Conservation (phyloP, 805 yeast genomes). For the Lipomyces anomalus region DNA sequence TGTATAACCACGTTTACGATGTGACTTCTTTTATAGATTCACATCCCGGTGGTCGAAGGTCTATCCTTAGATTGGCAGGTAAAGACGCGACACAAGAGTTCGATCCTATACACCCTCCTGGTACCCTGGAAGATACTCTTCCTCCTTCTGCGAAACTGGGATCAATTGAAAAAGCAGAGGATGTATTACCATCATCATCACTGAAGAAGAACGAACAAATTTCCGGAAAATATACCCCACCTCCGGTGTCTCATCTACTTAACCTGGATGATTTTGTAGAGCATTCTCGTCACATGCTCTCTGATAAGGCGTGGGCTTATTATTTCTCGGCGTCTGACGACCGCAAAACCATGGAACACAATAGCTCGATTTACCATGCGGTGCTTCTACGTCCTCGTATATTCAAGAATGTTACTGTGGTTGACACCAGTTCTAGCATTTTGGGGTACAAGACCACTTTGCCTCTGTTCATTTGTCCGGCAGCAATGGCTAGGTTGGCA, state of each 20-base stretch:
- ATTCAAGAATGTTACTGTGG: slow-evolving; percentile 36
- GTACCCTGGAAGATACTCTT: slow-evolving; percentile 28
- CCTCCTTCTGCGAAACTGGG: slow-evolving; percentile 16
- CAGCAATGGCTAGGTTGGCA: slow-evolving; percentile 43
- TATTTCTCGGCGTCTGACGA: slow-evolving; percentile 50
- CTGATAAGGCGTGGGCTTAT: slow-evolving; percentile 79
- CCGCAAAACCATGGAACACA: slow-evolving; percentile 42
- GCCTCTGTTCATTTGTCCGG: slow-evolving; percentile 48
- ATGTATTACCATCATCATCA: neutral
- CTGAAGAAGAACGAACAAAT: slow-evolving; percentile 2
- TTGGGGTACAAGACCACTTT: slow-evolving; percentile 41
- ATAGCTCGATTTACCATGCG: slow-evolving; percentile 39
- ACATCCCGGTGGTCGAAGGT: slow-evolving; percentile 48
- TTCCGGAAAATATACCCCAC: slow-evolving; percentile 4
- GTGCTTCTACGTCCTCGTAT: slow-evolving; percentile 45
- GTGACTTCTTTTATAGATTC: slow-evolving; percentile 32
- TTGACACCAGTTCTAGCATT: slow-evolving; percentile 44
- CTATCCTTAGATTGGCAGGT: slow-evolving; percentile 45
- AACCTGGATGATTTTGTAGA: slow-evolving; percentile 82
- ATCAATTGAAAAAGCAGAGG: no score
- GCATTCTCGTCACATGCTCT: slow-evolving; percentile 71
- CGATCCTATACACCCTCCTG: slow-evolving; percentile 29
- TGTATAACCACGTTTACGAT: slow-evolving; percentile 36
- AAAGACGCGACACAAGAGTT: slow-evolving; percentile 42
- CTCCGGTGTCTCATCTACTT: slow-evolving; percentile 29